phyloP scores from a whole-genome alignment of 331 rosid genomes.

The Malus hybrid region DNA sequence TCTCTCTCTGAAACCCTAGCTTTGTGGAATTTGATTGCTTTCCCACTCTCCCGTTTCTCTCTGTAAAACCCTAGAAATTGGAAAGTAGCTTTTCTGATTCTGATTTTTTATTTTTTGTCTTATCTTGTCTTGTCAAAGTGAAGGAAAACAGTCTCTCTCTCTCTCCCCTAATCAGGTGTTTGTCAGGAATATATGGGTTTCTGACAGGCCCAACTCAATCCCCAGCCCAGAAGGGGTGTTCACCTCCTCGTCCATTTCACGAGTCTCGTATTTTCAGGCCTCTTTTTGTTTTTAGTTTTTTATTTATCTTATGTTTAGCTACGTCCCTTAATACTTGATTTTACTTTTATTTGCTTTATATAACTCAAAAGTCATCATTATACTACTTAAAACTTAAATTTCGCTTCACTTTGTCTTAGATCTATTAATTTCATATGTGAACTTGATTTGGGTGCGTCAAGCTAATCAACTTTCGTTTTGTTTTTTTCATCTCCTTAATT shows the following conservation, averaged over 20 bases:
- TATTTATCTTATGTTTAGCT: no score
- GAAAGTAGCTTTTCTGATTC: neutral
- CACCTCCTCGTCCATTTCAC: neutral
- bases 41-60: neutral
- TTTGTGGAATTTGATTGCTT: neutral
- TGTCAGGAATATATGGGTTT: neutral
- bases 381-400: no score
- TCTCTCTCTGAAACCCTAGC: neutral
- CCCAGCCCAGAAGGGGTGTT: no score
- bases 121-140: neutral
- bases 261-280: neutral
- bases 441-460: no score
- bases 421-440: no score
- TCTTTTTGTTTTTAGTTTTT: neutral
- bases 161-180: neutral
- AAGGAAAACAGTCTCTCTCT: neutral
- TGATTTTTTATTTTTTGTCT: neutral
- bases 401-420: no score
- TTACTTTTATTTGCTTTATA: fast-evolving
- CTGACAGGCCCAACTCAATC: neutral
- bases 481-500: no score
- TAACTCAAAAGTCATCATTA: no score
- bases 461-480: no score
- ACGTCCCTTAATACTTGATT: fast-evolving
- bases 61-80: constrained; percentile 6